A percentile compares a stretch with the other conserved stretches of the same genome.
These are phyloP conservation scores for Monocercomonoides exilis DNA, from an alignment of 78 protist species.

Conservation along the genomic window DNA sequence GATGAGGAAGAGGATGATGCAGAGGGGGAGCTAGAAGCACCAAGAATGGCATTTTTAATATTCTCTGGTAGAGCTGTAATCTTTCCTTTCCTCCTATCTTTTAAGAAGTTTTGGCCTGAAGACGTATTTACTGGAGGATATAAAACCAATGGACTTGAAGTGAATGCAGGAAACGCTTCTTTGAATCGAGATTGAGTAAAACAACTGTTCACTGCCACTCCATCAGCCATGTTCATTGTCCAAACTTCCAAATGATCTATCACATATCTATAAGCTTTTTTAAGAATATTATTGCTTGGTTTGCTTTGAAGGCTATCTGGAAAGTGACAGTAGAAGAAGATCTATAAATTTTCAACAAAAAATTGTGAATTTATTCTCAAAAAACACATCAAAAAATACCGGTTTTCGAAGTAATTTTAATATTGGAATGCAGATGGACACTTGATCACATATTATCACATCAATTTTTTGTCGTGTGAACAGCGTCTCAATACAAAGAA, in stretches of 20 bases:
- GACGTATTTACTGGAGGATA: not conserved
- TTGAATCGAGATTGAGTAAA: not conserved
- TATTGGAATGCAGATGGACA: not conserved
- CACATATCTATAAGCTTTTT: not conserved
- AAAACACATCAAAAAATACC: too few relatives aligned
- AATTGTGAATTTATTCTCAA: too few relatives aligned
- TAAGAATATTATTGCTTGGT: not conserved
- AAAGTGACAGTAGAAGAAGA: conserved; percentile 1
- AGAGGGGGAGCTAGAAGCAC: too few relatives aligned
- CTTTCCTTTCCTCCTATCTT: not conserved
- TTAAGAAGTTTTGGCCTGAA: too few relatives aligned
- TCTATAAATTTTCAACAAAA: too few relatives aligned
- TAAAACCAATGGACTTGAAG: not conserved
- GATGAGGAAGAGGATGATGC: too few relatives aligned
- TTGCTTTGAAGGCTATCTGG: not conserved
- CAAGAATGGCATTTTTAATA: not conserved
- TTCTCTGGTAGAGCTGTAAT: not conserved
- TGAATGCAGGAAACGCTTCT: not conserved
- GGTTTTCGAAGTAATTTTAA: not conserved
- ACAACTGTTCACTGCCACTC: not conserved
- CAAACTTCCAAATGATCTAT: not conserved
- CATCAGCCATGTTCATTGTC: not conserved
- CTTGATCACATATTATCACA: not conserved
- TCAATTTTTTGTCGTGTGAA: not conserved
- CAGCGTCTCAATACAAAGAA: not conserved